A percentile compares a stretch with the other conserved stretches of the same genome.
These are phyloP conservation scores for Cercospora sesami DNA, from an alignment of 2,329 filamentous ascomycete genomes.

Conservation along the genomic window DNA sequence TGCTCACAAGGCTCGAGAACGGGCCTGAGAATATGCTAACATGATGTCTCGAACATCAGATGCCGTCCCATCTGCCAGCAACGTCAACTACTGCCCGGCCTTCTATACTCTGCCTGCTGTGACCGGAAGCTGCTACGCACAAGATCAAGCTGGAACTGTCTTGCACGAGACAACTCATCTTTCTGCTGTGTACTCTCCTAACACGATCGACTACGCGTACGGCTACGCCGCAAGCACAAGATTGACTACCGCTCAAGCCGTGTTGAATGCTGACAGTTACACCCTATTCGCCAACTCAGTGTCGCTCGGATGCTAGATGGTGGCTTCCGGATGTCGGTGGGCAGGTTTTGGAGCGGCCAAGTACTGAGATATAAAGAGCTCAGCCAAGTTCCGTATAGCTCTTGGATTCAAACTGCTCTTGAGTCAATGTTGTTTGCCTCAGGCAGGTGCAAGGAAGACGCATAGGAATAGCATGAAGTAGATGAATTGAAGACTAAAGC, in stretches of 20 bases:
- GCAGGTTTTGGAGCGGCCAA: not conserved
- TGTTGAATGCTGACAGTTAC: conserved; percentile 1
- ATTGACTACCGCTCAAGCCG: not conserved
- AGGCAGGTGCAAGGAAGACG: not conserved
- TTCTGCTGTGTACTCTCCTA: not conserved
- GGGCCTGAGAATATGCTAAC: not conserved
- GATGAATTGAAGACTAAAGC: not conserved
- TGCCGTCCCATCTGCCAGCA: conserved; percentile 2
- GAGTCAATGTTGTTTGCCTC: not conserved
- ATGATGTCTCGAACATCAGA: not conserved
- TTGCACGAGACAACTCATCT: not conserved
- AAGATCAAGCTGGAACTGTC: conserved; percentile 2
- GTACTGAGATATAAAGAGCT: not conserved
- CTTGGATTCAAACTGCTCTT: not conserved
- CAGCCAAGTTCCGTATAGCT: not conserved
- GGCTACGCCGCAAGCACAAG: conserved; percentile 1
- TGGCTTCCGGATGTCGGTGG: not conserved
- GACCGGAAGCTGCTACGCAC: not conserved
- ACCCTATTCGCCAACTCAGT: not conserved
- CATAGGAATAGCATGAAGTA: not conserved
- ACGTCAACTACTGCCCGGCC: conserved; percentile 2
- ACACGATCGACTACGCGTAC: not conserved
- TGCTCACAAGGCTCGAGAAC: too few species aligned
- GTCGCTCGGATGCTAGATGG: not conserved
- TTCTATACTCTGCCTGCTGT: not conserved